Conservation (phyloP, 2,329 filamentous ascomycete genomes). For the Beauveria sp. region DNA sequence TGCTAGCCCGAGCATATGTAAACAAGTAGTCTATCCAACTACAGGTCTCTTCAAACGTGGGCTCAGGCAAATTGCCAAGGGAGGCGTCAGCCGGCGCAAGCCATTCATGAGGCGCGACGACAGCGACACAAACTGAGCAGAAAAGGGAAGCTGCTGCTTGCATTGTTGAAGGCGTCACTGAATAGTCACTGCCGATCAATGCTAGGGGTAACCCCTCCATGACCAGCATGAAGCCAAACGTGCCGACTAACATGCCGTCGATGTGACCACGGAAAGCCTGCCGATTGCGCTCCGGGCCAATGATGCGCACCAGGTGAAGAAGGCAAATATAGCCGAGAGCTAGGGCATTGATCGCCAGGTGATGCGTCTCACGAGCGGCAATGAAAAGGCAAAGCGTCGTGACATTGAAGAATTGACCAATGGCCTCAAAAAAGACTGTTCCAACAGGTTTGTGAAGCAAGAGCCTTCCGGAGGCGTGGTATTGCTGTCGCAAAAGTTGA, state of each 20-base stretch:
- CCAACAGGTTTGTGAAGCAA: neutral
- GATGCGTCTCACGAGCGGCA: neutral
- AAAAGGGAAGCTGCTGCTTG: neutral
- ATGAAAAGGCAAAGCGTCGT: neutral
- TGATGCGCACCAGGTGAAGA: neutral
- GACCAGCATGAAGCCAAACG: neutral
- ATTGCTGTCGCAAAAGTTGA: neutral
- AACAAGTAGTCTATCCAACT: slow-evolving; percentile 45
- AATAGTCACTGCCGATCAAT: neutral
- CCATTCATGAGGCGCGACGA: slow-evolving; percentile 44
- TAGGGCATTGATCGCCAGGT: neutral
- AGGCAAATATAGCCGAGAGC: neutral
- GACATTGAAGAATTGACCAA: neutral
- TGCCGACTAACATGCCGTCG: neutral
- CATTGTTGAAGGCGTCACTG: neutral
- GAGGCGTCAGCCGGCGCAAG: slow-evolving; percentile 33
- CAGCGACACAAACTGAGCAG: slow-evolving; percentile 23
- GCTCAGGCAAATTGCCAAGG: slow-evolving; percentile 30
- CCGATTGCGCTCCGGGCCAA: neutral
- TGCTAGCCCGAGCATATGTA: slow-evolving; percentile 29
- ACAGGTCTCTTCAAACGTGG: slow-evolving; percentile 44
- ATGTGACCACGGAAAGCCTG: neutral
- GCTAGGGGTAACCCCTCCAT: neutral
- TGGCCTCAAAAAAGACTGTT: neutral
- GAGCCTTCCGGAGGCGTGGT: too few species aligned